These are phyloP conservation scores for Trametes cingulata DNA, from an alignment of 768 basidiomycete species.

Conservation along the genomic window DNA sequence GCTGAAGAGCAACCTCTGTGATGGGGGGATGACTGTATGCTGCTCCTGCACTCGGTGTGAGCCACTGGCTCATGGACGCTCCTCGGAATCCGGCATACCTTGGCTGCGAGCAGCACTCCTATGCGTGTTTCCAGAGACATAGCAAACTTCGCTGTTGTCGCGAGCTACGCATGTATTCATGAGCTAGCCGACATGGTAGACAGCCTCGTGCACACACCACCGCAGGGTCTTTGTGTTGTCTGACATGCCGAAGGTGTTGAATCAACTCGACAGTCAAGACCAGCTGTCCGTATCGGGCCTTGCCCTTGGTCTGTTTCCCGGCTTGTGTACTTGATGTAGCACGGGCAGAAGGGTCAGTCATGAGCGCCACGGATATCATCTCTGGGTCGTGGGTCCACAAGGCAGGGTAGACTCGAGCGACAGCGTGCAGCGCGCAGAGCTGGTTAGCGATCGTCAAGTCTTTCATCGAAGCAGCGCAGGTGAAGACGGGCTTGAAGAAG, in stretches of 20 bases:
- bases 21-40: constrained; percentile 47
- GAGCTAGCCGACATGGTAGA: background rate
- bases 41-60: constrained; percentile 49
- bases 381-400: constrained; percentile 72
- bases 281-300: constrained; percentile 61
- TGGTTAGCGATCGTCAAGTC: constrained; percentile 60
- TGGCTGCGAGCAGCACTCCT: constrained; percentile 55
- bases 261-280: constrained; percentile 65
- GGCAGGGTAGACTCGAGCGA: constrained; percentile 57
- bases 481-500: constrained; percentile 74
- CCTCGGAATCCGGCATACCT: constrained; percentile 38
- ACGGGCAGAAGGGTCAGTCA: constrained; percentile 45
- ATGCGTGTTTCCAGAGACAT: constrained; percentile 57
- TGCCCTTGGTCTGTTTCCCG: constrained; percentile 40
- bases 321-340: constrained; percentile 23
- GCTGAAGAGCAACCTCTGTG: constrained; percentile 60
- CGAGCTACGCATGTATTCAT: constrained; percentile 1
- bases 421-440: constrained; percentile 51
- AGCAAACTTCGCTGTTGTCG: constrained; percentile 40
- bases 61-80: background rate
- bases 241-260: constrained; percentile 45
- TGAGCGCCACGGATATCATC: constrained; percentile 71
- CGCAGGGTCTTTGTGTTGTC: constrained; percentile 44
- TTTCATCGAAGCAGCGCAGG: constrained; percentile 65
- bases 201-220: constrained; percentile 32